Conservation (phyloP, 768 basidiomycete species). For the Pleurotus platypus region DNA sequence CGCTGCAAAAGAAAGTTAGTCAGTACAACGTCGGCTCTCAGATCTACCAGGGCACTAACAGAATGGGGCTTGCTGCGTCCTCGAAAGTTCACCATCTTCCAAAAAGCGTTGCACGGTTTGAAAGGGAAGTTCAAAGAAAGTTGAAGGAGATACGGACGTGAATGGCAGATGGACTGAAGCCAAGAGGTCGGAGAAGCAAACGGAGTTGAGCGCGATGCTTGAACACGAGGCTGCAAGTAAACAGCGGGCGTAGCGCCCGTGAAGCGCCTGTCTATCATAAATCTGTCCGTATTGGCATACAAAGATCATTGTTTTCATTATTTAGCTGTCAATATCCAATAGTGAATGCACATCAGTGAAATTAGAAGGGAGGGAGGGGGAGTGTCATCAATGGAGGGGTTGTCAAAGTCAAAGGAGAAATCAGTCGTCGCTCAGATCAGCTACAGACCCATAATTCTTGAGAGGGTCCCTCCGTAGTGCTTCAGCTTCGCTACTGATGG, state of each 20-base stretch:
- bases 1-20: background rate
- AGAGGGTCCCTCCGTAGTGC: constrained; percentile 75
- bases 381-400: too few relatives aligned
- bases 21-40: background rate
- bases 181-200: background rate
- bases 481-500: constrained; percentile 64
- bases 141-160: background rate
- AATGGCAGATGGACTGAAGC: background rate
- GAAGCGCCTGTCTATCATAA: background rate
- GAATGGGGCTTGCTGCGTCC: constrained; percentile 1
- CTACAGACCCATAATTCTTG: constrained; percentile 57
- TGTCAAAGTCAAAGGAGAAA: background rate
- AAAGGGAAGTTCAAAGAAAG: background rate
- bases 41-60: background rate
- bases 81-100: background rate
- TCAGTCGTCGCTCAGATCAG: constrained; percentile 11
- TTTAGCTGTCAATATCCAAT: too few relatives aligned
- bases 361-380: too few relatives aligned
- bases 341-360: too few relatives aligned
- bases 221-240: too few relatives aligned
- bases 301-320: too few relatives aligned
- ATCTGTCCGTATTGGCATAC: too few relatives aligned
- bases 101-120: background rate
- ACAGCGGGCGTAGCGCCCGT: too few relatives aligned
- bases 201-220: background rate